phyloP scores from a whole-genome alignment of 495 filamentous ascomycete species.

The Acidiella bohemica region DNA sequence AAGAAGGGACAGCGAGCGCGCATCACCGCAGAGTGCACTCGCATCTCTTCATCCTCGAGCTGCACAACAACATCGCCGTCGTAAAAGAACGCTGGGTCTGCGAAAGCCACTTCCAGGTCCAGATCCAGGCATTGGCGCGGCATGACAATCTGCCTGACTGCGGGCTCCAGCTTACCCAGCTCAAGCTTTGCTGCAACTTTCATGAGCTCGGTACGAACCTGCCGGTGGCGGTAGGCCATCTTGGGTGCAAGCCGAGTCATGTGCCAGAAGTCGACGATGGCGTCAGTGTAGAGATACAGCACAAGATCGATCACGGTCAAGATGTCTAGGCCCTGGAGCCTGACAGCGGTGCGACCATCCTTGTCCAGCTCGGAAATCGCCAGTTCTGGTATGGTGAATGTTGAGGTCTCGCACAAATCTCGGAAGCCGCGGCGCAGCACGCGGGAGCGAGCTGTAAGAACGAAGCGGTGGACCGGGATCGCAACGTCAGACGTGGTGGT shows the following conservation, averaged over 20 bases:
- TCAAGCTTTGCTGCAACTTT: conserved; percentile 54
- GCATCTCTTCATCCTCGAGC: conserved; percentile 51
- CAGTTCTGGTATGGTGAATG: conserved; percentile 39
- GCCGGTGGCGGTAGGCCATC: conserved; percentile 55
- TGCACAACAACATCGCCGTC: conserved; percentile 65
- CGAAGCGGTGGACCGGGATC: conserved; percentile 73
- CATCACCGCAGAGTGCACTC: conserved; percentile 62
- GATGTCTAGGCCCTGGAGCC: conserved; percentile 55
- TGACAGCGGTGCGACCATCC: conserved; percentile 38
- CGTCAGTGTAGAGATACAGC: conserved; percentile 70
- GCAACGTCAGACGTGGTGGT: conserved; percentile 49
- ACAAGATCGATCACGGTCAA: conserved; percentile 64
- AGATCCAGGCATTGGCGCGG: conserved; percentile 47
- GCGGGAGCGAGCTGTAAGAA: conserved; percentile 59
- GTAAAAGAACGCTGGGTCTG: conserved; percentile 54
- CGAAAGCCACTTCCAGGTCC: conserved; percentile 55
- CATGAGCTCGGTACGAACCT: conserved; percentile 73
- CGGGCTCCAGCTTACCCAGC: conserved; percentile 53
- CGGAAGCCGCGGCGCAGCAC: conserved; percentile 50
- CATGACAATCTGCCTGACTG: conserved; percentile 57
- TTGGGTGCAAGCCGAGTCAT: conserved; percentile 45
- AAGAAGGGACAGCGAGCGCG: conserved; percentile 89
- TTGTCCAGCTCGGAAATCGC: conserved; percentile 42
- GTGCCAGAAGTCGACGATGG: conserved; percentile 74
- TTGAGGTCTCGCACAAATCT: conserved; percentile 31